These are phyloP conservation scores for Thymus quinquecostatus DNA, from an alignment of 257 asterid genomes.

Conservation along the genomic window DNA sequence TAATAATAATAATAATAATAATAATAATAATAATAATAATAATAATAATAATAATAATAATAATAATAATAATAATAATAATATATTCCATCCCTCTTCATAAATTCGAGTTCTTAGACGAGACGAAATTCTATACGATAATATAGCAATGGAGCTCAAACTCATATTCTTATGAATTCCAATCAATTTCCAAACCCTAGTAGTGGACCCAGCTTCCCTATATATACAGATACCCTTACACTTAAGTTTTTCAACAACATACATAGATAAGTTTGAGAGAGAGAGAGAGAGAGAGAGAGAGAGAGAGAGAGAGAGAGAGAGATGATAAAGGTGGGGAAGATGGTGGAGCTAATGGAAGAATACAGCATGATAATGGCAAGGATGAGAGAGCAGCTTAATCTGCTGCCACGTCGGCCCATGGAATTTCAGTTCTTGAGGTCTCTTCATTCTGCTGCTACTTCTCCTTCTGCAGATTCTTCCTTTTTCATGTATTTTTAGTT, in stretches of 20 bases:
- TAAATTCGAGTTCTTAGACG: too few species aligned
- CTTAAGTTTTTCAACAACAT: slow-evolving; percentile 7
- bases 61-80: too few species aligned
- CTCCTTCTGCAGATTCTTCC: slow-evolving; percentile 47
- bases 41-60: too few species aligned
- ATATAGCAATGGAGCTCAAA: too few species aligned
- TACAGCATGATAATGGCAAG: slow-evolving; percentile 62
- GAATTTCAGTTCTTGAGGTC: slow-evolving; percentile 41
- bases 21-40: too few species aligned
- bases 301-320: slow-evolving; percentile 27
- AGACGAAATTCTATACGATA: too few species aligned
- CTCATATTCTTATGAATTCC: neutral
- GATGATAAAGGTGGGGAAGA: slow-evolving; percentile 68
- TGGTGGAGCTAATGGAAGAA: slow-evolving; percentile 72
- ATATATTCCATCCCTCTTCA: too few species aligned
- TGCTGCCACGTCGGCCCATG: slow-evolving; percentile 37
- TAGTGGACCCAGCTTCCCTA: slow-evolving; percentile 10
- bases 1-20: too few species aligned
- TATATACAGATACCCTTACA: slow-evolving; percentile 25
- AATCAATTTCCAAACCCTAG: neutral
- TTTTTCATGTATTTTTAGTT: slow-evolving; percentile 61
- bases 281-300: slow-evolving; percentile 27
- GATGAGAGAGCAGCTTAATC: slow-evolving; percentile 51
- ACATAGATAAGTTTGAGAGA: neutral
- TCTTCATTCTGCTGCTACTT: slow-evolving; percentile 47